Conservation (phyloP, 495 filamentous ascomycete species). For the Melanomma pulvis-pyrius region DNA sequence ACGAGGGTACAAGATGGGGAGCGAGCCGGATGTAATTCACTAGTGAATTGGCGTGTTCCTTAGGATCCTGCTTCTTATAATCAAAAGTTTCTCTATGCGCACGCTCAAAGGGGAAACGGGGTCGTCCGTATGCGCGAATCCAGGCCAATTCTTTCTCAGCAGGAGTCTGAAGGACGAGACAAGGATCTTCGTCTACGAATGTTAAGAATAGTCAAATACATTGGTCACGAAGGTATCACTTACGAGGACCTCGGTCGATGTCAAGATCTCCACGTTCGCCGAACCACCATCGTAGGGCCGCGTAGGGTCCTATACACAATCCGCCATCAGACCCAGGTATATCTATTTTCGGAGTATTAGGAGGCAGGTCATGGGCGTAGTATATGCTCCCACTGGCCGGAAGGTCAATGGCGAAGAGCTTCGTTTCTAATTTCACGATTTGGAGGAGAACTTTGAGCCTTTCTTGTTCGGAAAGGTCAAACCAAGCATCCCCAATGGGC, state of each 20-base stretch:
- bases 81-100: constrained; percentile 24
- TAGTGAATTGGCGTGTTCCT: constrained; percentile 17
- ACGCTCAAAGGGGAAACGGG: constrained; percentile 23
- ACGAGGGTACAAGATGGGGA: constrained; percentile 19
- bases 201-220: constrained; percentile 10
- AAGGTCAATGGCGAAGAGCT: constrained; percentile 44
- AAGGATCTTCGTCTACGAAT: constrained; percentile 15
- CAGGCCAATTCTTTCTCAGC: constrained; percentile 29
- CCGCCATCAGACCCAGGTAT: constrained; percentile 23
- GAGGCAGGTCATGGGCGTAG: constrained; percentile 41
- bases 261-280: constrained; percentile 22
- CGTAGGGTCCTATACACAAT: constrained; percentile 26
- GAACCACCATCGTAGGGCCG: constrained; percentile 21
- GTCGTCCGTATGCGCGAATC: constrained; percentile 20
- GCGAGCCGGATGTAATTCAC: constrained; percentile 19
- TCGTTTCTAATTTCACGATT: constrained; percentile 48
- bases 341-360: constrained; percentile 2
- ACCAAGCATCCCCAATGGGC: constrained; percentile 38
- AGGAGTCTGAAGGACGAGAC: constrained; percentile 19
- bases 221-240: constrained; percentile 5
- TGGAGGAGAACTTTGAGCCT: constrained; percentile 47
- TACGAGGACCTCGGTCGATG: constrained; percentile 26
- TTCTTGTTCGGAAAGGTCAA: constrained; percentile 46
- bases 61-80: constrained; percentile 23
- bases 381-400: constrained; percentile 51